Evolutionary conservation across 108 stramenopile genomes (phyloP).

Genomic region (Poteriospumella lacustris): DNA sequence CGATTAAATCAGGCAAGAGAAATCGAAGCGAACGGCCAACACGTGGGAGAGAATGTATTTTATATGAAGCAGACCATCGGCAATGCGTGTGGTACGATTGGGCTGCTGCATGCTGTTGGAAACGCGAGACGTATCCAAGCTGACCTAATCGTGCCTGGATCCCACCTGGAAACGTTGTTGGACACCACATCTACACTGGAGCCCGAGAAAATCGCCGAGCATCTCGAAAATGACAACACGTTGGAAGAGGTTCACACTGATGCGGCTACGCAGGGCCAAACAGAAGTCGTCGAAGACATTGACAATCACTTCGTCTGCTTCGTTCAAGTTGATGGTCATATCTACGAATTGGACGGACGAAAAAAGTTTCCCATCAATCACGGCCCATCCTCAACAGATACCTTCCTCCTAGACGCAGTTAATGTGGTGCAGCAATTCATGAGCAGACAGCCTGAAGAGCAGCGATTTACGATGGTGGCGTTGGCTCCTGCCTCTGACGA

Average conservation of each 20-base stretch:
- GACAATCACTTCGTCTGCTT: slow-evolving; percentile 56
- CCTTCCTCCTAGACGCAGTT: slow-evolving; percentile 57
- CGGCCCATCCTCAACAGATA: slow-evolving; percentile 40
- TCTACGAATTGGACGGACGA: slow-evolving; percentile 56
- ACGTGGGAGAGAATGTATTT: slow-evolving; percentile 49
- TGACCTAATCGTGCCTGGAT: slow-evolving; percentile 43
- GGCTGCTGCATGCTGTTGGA: slow-evolving; percentile 60
- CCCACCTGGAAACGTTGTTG: slow-evolving; percentile 58
- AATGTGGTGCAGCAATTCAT: slow-evolving; percentile 58
- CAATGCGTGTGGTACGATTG: slow-evolving; percentile 76
- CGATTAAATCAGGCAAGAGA: slow-evolving; percentile 35
- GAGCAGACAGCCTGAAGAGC: slow-evolving; percentile 59
- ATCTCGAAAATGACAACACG: slow-evolving; percentile 54
- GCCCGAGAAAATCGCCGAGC: slow-evolving; percentile 56
- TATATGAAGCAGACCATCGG: slow-evolving; percentile 67
- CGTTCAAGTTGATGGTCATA: slow-evolving; percentile 44
- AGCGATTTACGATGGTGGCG: slow-evolving; percentile 66
- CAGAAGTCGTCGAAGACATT: slow-evolving; percentile 47
- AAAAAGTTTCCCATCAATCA: slow-evolving; percentile 48
- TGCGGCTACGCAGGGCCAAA: slow-evolving; percentile 48
- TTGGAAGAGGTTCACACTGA: slow-evolving; percentile 62
- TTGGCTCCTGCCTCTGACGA: slow-evolving; percentile 47
- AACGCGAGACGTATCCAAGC: slow-evolving; percentile 51
- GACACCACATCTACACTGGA: slow-evolving; percentile 46
- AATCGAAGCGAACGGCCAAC: slow-evolving; percentile 28